Evolutionary conservation across 1,284 basidiomycete species (phyloP).

Genomic region (Rhodotorula sp.): DNA sequence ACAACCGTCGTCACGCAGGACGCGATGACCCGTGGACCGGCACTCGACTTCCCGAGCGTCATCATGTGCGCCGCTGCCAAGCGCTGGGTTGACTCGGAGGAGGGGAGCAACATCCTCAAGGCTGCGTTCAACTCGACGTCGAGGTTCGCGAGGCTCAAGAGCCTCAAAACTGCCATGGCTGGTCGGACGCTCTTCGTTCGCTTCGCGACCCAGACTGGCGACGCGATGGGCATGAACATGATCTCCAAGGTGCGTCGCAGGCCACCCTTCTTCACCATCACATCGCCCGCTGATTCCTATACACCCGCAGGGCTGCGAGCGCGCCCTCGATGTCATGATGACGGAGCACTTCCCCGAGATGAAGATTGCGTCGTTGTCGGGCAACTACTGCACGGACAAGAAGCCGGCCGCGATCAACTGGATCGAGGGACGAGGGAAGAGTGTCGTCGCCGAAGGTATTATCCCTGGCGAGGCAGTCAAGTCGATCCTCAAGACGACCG

Average conservation of each 20-base stretch:
- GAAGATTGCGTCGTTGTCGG: slow-evolving; percentile 88
- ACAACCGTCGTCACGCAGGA: slow-evolving; percentile 90
- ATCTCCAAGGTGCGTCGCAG: slow-evolving; percentile 49
- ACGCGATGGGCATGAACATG: slow-evolving; percentile 99
- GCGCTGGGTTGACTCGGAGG: slow-evolving; percentile 81
- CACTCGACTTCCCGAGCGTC: slow-evolving; percentile 88
- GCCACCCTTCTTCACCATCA: not conserved
- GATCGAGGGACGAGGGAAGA: slow-evolving; percentile 99
- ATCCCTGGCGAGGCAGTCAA: slow-evolving; percentile 85
- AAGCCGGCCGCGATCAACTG: slow-evolving; percentile 99
- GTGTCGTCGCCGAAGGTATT: slow-evolving; percentile 92
- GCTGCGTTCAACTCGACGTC: slow-evolving; percentile 92
- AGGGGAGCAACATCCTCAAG: slow-evolving; percentile 74
- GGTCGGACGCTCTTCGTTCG: slow-evolving; percentile 92
- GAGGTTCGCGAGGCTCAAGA: slow-evolving; percentile 78
- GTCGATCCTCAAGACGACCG: slow-evolving; percentile 92
- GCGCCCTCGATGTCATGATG: slow-evolving; percentile 76
- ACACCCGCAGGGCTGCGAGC: slow-evolving; percentile 73
- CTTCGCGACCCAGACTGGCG: slow-evolving; percentile 92
- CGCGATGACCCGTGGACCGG: slow-evolving; percentile 97
- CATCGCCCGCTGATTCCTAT: not conserved
- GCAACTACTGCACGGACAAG: slow-evolving; percentile 99
- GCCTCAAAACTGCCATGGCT: slow-evolving; percentile 79
- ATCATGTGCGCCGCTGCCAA: slow-evolving; percentile 77
- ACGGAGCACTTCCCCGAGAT: slow-evolving; percentile 83